Evolutionary conservation across 495 filamentous ascomycete genomes (phyloP), one percentile per base, ranked within the genome.

Genomic region (Neurospora tetrasperma): DNA sequence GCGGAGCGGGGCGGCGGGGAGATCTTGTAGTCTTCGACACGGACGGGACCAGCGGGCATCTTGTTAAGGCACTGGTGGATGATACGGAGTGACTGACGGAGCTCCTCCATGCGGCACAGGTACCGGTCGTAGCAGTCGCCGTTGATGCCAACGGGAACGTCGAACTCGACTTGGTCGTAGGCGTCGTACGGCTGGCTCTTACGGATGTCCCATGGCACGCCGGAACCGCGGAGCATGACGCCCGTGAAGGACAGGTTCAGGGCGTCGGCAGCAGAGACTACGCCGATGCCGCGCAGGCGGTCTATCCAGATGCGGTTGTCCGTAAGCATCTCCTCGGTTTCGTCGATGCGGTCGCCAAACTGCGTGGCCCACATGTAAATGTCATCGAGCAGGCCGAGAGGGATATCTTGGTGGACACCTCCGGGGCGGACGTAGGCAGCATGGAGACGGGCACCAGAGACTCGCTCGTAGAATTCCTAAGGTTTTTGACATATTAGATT

Each of bases 281-380:
- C 93, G 78, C 96, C 96, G 71, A 99, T 87, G 75, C 92, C 93
- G 82, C 94, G 89, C 74, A 97, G 96, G 75, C 96, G 88, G 73
- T 91, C 90, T 80, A 92, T 94, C 96, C 96, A 99, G 84, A 99
- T 99, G 79, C 96, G 93, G 88, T 99, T 99, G 82, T 99, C 96
- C 18, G 96, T 98, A 62, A 99, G 88, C 80, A 99, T 90, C 82
- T 99, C 96, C 82, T 99, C 96, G 70, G 96, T 98, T 82, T 99
- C 96, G 82, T 99, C 96, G 80, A 99, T 96, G 77, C 96, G 94
- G 86, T 99, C 96, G 78, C 94, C 94, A 79, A 99, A 99, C 84
- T 99, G 96, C 48, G 96, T 99, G 4, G 96, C 96, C 96, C 96
- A 99, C 83, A 98, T 95, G 86, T 98, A 98, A 82, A 99, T 99